Evolutionary conservation across 768 basidiomycete genomes (phyloP), one percentile per base, ranked within the genome.

Genomic region (Dentipellis sp.): DNA sequence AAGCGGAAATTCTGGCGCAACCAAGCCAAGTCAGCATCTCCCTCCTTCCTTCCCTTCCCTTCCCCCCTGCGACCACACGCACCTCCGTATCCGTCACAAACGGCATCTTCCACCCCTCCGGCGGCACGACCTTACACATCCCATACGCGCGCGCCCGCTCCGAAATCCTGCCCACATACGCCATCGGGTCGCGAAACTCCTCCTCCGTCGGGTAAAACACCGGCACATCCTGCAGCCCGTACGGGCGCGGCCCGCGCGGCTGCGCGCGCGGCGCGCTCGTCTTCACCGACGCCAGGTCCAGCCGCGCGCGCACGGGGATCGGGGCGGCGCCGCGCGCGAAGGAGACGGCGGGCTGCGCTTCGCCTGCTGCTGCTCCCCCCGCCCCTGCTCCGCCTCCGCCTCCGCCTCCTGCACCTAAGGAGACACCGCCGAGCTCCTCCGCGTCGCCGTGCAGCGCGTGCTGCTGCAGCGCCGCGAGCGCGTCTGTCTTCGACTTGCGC

Each of bases 71-170:
- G n/a, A n/a, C n/a, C 42, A 17, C 12, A 62, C 52, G 50, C 63
- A 93, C 94, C 81, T 94, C 91, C 16, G 92, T 92, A 67, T 97
- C 86, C 47, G 94, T 90, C 10, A 91, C 86, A 67, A 97, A 98
- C 8, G 95, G 91, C 85, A 97, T 95, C 63, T 87, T 81, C 97
- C 97, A 99, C 19, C 81, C 88, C 55, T 78, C 76, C 1, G 97
- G 97, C 59, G 97, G 97, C 22, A 97, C 81, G 56, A 99, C 83
- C 75, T 99, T 99, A 74, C 91, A 94, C 64, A 99, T 93, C 22
- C 97, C 97, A 66, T 81, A 91, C 50, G 81, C 71, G 66, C 75
- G 78, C 0, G 88, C 95, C 35, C 75, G 71, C 52, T 81, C 80
- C 17, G 84, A 78, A 61, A 94, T 88, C 57, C 83, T 83, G 67